Percentiles rank a stretch among this genome's conserved stretches.
These are phyloP conservation scores for Grifola frondosa DNA, from an alignment of 1,284 basidiomycete genomes.

Conservation along the genomic window DNA sequence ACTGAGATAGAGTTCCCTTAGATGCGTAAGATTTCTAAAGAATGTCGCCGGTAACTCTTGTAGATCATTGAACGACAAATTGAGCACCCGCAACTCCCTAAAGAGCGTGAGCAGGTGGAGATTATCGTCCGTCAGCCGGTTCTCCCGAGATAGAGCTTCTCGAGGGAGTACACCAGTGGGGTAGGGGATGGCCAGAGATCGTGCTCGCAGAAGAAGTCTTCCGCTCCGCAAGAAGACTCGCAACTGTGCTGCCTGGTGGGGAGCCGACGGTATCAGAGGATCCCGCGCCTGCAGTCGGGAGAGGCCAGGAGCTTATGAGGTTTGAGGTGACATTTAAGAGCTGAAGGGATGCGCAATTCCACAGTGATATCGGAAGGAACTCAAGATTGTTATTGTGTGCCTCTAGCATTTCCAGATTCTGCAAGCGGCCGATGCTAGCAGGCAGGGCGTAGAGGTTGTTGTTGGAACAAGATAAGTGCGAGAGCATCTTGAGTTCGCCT, in stretches of 20 bases:
- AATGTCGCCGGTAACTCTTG: slow-evolving; percentile 84
- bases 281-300: slow-evolving; percentile 42
- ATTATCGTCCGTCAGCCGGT: slow-evolving; percentile 81
- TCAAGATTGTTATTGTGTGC: slow-evolving; percentile 91
- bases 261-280: slow-evolving; percentile 11
- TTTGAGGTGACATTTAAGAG: slow-evolving; percentile 91
- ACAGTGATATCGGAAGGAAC: slow-evolving; percentile 75
- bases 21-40: slow-evolving; percentile 63
- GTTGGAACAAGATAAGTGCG: slow-evolving; percentile 83
- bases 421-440: slow-evolving; percentile 73
- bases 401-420: slow-evolving; percentile 78
- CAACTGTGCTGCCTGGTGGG: slow-evolving; percentile 11
- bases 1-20: slow-evolving; percentile 90
- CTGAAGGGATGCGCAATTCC: slow-evolving; percentile 79
- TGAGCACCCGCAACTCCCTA: slow-evolving; percentile 79
- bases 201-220: slow-evolving; percentile 46
- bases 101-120: slow-evolving; percentile 77
- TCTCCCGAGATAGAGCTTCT: slow-evolving; percentile 90
- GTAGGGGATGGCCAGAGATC: slow-evolving; percentile 38
- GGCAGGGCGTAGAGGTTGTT: slow-evolving; percentile 86
- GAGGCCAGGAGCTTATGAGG: slow-evolving; percentile 73
- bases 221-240: slow-evolving; percentile 29
- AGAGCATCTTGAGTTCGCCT: slow-evolving; percentile 70
- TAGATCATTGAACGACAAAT: slow-evolving; percentile 95
- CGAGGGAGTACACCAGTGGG: slow-evolving; percentile 73